phyloP scores from a whole-genome alignment of 2,329 filamentous ascomycete genomes.

The Trichophyton verrucosum region DNA sequence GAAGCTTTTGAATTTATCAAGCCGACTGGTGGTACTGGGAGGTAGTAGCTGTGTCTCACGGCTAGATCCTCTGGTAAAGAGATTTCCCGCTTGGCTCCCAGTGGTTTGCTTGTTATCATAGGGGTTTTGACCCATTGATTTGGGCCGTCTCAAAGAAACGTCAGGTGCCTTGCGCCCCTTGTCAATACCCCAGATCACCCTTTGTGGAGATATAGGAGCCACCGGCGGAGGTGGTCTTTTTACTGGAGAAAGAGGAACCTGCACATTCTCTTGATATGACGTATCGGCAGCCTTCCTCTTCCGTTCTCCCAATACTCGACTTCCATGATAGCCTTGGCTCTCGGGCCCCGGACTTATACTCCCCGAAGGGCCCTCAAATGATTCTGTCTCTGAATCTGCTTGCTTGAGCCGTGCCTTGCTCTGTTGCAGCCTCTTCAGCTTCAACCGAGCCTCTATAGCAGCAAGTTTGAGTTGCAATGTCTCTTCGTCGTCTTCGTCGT shows the following conservation, averaged over 20 bases:
- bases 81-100: background rate
- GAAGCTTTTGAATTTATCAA: slow-evolving; percentile 47
- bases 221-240: slow-evolving; percentile 37
- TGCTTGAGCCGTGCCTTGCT: slow-evolving; percentile 36
- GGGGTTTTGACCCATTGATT: background rate
- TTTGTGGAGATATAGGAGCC: slow-evolving; percentile 60
- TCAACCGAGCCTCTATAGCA: slow-evolving; percentile 77
- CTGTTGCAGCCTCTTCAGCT: slow-evolving; percentile 73
- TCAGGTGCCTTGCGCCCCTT: slow-evolving; percentile 71
- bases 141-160: slow-evolving; percentile 67
- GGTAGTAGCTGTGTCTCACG: background rate
- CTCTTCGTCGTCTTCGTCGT: slow-evolving; percentile 65
- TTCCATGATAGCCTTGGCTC: slow-evolving; percentile 8
- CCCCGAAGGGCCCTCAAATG: slow-evolving; percentile 9
- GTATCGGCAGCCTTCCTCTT: slow-evolving; percentile 14
- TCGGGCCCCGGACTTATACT: background rate
- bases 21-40: background rate
- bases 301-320: slow-evolving; percentile 12
- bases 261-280: slow-evolving; percentile 34
- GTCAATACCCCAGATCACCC: slow-evolving; percentile 75
- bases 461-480: slow-evolving; percentile 73
- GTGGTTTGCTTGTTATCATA: background rate
- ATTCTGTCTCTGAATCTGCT: slow-evolving; percentile 16
- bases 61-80: background rate
- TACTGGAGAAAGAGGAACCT: slow-evolving; percentile 65